Conservation (phyloP, 2,329 filamentous ascomycete genomes). For the Hypoxylon sp. region DNA sequence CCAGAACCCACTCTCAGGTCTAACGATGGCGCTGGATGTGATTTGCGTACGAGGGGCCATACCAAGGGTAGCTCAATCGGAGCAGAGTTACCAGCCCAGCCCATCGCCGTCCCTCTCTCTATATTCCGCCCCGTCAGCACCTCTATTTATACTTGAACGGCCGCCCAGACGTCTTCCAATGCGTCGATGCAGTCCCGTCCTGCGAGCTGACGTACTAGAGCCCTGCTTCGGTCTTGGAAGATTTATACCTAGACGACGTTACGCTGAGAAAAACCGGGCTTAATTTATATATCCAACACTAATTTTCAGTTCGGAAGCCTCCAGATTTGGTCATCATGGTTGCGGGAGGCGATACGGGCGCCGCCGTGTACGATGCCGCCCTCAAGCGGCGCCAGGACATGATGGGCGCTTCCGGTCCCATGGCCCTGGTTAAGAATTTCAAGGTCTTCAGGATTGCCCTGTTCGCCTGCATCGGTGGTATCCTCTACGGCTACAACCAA, state of each 20-base stretch:
- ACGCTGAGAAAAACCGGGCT: background rate
- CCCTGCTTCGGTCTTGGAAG: slow-evolving; percentile 5
- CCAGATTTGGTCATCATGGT: slow-evolving; percentile 49
- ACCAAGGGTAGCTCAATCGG: slow-evolving; percentile 18
- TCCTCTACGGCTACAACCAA: slow-evolving; percentile 79
- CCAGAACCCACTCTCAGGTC: slow-evolving; percentile 21
- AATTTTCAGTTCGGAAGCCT: background rate
- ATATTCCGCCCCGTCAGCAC: slow-evolving; percentile 8
- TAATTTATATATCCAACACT: background rate
- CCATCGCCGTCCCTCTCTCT: slow-evolving; percentile 4
- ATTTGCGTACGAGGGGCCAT: slow-evolving; percentile 12
- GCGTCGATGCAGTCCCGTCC: slow-evolving; percentile 13
- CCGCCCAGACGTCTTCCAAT: slow-evolving; percentile 8
- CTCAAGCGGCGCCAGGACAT: slow-evolving; percentile 56
- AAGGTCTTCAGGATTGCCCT: slow-evolving; percentile 70
- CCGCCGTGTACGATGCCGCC: slow-evolving; percentile 57
- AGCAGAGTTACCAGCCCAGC: slow-evolving; percentile 21
- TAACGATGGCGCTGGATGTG: slow-evolving; percentile 17
- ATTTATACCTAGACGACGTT: background rate
- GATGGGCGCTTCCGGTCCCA: slow-evolving; percentile 58
- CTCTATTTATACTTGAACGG: slow-evolving; percentile 30
- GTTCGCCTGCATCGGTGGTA: slow-evolving; percentile 72
- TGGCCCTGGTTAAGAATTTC: slow-evolving; percentile 67
- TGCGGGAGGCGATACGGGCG: slow-evolving; percentile 54
- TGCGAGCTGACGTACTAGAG: slow-evolving; percentile 4